Evolutionary conservation across 2,329 filamentous ascomycete species (phyloP).

Genomic region (Aspergillus proliferans): DNA sequence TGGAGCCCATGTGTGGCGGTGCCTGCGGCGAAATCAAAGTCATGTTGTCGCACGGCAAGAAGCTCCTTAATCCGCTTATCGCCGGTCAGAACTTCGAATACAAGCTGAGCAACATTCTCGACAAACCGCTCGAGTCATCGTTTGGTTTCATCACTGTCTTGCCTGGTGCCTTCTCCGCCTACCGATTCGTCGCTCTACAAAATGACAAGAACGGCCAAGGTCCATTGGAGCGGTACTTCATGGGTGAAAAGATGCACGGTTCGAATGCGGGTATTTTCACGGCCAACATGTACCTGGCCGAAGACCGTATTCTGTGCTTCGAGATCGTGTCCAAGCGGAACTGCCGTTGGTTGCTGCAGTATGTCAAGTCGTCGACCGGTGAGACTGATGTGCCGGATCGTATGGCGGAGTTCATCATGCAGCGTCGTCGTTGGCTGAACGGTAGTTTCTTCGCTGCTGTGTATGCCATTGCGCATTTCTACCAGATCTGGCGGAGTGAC

Average conservation of each 20-base stretch:
- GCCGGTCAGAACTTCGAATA: conserved; percentile 99
- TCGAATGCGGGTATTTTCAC: conserved; percentile 93
- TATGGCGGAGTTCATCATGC: conserved; percentile 90
- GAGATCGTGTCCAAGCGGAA: conserved; percentile 96
- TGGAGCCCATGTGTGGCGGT: conserved; percentile 95
- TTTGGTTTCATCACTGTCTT: conserved; percentile 98
- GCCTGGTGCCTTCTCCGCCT: conserved; percentile 96
- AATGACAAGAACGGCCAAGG: conserved; percentile 94
- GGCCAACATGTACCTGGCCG: conserved; percentile 62
- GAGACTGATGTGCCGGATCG: conserved; percentile 95
- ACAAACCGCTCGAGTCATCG: conserved; percentile 93
- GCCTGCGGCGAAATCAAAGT: conserved; percentile 99
- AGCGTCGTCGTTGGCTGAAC: conserved; percentile 95
- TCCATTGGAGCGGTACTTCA: conserved; percentile 92
- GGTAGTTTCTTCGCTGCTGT: conserved; percentile 97
- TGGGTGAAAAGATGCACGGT: conserved; percentile 91
- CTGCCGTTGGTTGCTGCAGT: conserved; percentile 94
- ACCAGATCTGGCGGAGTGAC: conserved; percentile 89
- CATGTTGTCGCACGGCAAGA: conserved; percentile 81
- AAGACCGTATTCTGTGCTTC: conserved; percentile 48
- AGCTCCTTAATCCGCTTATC: conserved; percentile 85
- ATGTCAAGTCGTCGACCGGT: conserved; percentile 94
- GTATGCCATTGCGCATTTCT: conserved; percentile 90
- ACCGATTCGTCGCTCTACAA: conserved; percentile 87
- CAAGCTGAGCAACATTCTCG: conserved; percentile 99